A percentile compares a stretch with the other conserved stretches of the same genome.
phyloP scores from a whole-genome alignment of 176 grass and related monocot species.

The Pontederia crassipes region DNA sequence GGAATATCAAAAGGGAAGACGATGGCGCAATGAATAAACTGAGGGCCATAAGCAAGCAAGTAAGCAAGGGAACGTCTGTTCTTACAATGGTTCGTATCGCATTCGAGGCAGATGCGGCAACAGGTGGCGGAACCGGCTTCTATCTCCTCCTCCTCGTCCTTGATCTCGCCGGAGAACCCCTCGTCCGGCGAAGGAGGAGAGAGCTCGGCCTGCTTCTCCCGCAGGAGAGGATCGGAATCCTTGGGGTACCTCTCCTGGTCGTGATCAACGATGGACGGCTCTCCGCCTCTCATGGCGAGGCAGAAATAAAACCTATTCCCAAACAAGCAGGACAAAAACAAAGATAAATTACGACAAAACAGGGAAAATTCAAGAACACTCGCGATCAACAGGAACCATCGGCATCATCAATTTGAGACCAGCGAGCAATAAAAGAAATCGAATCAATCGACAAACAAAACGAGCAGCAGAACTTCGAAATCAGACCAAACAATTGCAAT shows the following conservation, averaged over 20 bases:
- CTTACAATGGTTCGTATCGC: constrained; percentile 57
- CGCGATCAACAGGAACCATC: no score
- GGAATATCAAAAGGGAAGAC: no score
- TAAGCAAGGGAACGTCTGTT: not conserved
- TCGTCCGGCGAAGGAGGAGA: constrained; percentile 16
- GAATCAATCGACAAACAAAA: no score
- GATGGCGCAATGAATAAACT: not conserved
- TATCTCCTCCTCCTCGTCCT: constrained; percentile 72
- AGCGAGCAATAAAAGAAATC: no score
- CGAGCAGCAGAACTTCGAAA: no score
- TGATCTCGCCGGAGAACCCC: constrained; percentile 27
- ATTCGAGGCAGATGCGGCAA: constrained; percentile 90
- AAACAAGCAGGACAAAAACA: no score
- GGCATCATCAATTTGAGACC: no score
- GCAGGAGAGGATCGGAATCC: constrained; percentile 39
- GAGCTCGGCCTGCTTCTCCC: constrained; percentile 14
- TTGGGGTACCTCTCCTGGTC: constrained; percentile 19
- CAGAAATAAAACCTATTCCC: no score
- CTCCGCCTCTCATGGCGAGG: no score
- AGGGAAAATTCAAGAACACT: no score
- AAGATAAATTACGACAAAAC: no score
- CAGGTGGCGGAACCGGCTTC: constrained; percentile 56
- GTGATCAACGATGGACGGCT: not conserved
- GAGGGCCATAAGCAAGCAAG: not conserved
- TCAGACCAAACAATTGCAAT: no score